Evolutionary conservation across 2,329 filamentous ascomycete species (phyloP).

Genomic region (Fonsecaea erecta): DNA sequence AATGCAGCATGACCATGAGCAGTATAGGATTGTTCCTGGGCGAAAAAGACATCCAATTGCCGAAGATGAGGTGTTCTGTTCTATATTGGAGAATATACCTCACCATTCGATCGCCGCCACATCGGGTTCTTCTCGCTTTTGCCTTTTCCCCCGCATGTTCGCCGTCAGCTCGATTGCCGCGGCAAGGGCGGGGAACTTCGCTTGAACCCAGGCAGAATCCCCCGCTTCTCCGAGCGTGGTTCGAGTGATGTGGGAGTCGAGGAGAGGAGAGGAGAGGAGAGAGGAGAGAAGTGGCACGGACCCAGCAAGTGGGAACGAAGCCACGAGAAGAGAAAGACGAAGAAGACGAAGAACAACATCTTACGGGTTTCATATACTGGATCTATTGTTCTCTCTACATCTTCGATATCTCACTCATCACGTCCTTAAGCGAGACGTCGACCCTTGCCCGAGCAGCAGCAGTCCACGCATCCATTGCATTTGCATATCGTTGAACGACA

Average conservation of each 20-base stretch:
- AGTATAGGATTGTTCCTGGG: too few relatives aligned
- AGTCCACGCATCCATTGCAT: neutral
- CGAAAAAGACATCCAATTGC: too few relatives aligned
- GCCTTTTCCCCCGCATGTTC: conserved; percentile 1
- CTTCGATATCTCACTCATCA: neutral
- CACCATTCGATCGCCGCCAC: too few relatives aligned
- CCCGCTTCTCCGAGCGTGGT: neutral
- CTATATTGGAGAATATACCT: neutral
- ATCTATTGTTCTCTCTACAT: too few relatives aligned
- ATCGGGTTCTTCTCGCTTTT: neutral
- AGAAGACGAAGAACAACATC: too few relatives aligned
- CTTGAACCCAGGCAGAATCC: neutral
- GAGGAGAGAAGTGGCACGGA: too few relatives aligned
- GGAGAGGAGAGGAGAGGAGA: neutral
- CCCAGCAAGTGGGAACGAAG: too few relatives aligned
- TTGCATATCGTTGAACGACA: neutral
- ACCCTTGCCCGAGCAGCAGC: neutral
- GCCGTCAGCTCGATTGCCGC: neutral
- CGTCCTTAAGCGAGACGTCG: neutral
- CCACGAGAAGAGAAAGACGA: too few relatives aligned
- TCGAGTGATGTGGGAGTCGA: neutral
- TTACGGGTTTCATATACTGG: too few relatives aligned
- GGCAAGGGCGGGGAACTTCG: neutral
- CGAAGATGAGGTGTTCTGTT: too few relatives aligned
- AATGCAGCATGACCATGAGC: neutral